Evolutionary conservation across 2,329 filamentous ascomycete species (phyloP).

Genomic region (Arthrobotrys pseudoclavata): DNA sequence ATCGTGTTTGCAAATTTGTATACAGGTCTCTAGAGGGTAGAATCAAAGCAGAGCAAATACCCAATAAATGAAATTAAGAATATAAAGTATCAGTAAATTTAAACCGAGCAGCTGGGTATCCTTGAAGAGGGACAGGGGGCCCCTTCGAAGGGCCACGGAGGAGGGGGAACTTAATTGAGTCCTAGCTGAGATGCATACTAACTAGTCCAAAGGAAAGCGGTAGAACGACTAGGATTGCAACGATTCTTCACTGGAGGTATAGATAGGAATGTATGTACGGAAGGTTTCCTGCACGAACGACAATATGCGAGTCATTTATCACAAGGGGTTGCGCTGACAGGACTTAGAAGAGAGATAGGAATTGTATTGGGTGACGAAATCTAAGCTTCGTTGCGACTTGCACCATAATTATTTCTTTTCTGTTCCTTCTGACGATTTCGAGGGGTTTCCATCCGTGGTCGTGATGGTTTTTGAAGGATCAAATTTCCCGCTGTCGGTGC

Average conservation of each 20-base stretch:
- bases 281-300: slow-evolving; percentile 22
- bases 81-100: neutral
- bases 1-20: neutral
- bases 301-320: slow-evolving; percentile 33
- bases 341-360: slow-evolving; percentile 24
- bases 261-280: slow-evolving; percentile 12
- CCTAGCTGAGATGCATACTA: neutral
- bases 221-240: slow-evolving; percentile 12
- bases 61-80: neutral
- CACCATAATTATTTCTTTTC: slow-evolving; percentile 30
- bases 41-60: neutral
- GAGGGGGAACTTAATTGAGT: neutral
- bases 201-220: neutral
- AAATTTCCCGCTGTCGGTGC: neutral
- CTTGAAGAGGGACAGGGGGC: neutral
- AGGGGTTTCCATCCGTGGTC: slow-evolving; percentile 14
- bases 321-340: slow-evolving; percentile 12
- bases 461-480: slow-evolving; percentile 30
- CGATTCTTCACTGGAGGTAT: slow-evolving; percentile 24
- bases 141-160: neutral
- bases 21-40: neutral
- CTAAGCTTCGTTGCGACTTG: slow-evolving; percentile 10
- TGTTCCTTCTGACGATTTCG: slow-evolving; percentile 30
- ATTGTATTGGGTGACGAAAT: slow-evolving; percentile 30
- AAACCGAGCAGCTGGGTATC: neutral